phyloP scores from a whole-genome alignment of 768 basidiomycete species.

The Hericium erinaceus region DNA sequence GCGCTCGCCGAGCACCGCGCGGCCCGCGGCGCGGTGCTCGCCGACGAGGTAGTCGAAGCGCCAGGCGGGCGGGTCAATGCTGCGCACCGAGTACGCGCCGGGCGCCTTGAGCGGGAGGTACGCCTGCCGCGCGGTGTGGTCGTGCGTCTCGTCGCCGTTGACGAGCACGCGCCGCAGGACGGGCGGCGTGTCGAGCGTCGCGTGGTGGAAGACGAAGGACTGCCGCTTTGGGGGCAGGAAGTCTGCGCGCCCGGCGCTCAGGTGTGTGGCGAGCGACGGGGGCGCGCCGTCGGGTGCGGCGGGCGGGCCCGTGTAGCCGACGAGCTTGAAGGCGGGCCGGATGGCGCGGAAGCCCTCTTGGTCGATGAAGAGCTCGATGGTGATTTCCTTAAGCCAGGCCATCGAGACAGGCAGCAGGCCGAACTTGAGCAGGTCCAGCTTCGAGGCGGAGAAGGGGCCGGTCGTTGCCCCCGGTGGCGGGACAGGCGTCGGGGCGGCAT shows the following conservation, averaged over 20 bases:
- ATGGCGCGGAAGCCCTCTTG: conserved; percentile 75
- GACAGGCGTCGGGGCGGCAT: background rate
- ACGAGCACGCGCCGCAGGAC: conserved; percentile 62
- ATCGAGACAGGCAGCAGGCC: conserved; percentile 28
- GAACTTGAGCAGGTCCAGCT: background rate
- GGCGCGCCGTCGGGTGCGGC: conserved; percentile 1
- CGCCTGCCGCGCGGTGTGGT: conserved; percentile 73
- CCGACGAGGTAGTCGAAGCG: conserved; percentile 73
- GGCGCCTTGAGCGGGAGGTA: conserved; percentile 57
- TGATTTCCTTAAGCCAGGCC: conserved; percentile 43
- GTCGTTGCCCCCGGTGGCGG: background rate
- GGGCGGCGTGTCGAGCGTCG: conserved; percentile 56
- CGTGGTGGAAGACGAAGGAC: conserved; percentile 62
- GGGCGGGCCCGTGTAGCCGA: conserved; percentile 34
- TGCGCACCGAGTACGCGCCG: conserved; percentile 69
- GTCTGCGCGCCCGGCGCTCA: conserved; percentile 42
- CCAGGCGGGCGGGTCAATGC: conserved; percentile 54
- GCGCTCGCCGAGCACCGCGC: conserved; percentile 53
- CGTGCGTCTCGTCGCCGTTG: conserved; percentile 56
- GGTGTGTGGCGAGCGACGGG: conserved; percentile 19
- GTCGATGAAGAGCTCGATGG: conserved; percentile 64
- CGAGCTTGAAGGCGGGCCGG: conserved; percentile 47
- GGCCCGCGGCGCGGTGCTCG: conserved; percentile 41
- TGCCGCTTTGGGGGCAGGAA: conserved; percentile 56
- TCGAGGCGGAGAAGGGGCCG: background rate